Conservation (phyloP, 768 basidiomycete genomes). For the Rossbeevera mucosa region DNA sequence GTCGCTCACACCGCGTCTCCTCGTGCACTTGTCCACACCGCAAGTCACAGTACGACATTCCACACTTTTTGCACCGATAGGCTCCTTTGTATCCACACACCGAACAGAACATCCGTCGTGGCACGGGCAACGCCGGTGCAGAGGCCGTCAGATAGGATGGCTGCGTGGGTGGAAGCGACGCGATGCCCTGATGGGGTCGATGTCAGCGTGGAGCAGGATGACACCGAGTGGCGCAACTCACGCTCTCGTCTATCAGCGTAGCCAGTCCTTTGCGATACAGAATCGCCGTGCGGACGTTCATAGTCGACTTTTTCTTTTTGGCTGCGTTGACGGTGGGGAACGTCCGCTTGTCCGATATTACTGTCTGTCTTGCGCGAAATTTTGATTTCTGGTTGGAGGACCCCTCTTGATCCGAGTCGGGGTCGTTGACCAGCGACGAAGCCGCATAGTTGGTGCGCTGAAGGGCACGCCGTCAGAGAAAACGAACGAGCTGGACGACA, state of each 20-base stretch:
- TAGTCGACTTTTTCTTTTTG: conserved; percentile 74
- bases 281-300: conserved; percentile 74
- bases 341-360: conserved; percentile 68
- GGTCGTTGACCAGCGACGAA: conserved; percentile 30
- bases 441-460: conserved; percentile 78
- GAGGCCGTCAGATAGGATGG: conserved; percentile 72
- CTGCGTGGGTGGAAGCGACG: conserved; percentile 44
- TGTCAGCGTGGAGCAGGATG: conserved; percentile 2
- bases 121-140: conserved; percentile 55
- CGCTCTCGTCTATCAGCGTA: conserved; percentile 74
- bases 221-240: conserved; percentile 35
- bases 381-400: conserved; percentile 36
- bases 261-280: conserved; percentile 79
- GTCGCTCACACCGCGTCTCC: conserved; percentile 77
- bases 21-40: conserved; percentile 70
- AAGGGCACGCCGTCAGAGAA: conserved; percentile 2
- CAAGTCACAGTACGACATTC: conserved; percentile 69
- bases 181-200: conserved; percentile 46
- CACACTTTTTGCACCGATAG: conserved; percentile 76
- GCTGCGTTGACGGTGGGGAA: conserved; percentile 26
- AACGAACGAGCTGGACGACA: background rate
- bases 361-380: conserved; percentile 67
- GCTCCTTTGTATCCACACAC: conserved; percentile 83
- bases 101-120: conserved; percentile 72
- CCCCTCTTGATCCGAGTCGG: conserved; percentile 27